Base-by-base conservation (phyloP, 1,139 yeast species). In the Kodamaea arcana region DNA sequence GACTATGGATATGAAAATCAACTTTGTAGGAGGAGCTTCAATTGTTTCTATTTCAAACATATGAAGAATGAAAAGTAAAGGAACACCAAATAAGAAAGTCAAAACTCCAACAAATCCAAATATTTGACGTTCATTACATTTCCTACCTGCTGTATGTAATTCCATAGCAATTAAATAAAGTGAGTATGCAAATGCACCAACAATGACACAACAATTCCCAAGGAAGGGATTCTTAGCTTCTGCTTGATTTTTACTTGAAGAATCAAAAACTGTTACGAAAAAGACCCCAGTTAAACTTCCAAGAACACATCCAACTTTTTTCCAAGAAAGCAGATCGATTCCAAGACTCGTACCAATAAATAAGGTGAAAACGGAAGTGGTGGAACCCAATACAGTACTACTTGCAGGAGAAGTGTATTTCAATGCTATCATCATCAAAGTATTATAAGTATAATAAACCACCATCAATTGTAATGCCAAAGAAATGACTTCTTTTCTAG, bases 351-450 rank as follows among this genome's bases (percentile, higher is more conserved):
- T 58, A 0, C 80, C 77, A 15, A 73, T 54, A 9, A 73, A 45
- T 24, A 75, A 55, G 0, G 80, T 71, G 48, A 74, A 75, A 3
- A 73, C 62, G 4, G 80, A 70, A 1, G 79, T 67, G 0, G 78
- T 65, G 6, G 79, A 67, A 3, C 78, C 65, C 21, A 75, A 50
- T 3, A 75, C 72, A 0, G 79, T 72, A 46, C 67, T 75, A 44
- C 72, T 73, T 16, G 79, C 70, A 0, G 80, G 78, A 4, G 76
- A 65, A 0, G 81, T 75, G 44, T 60, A 75, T 43, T 62, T 61
- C 33, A 75, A 56, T 7, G 75, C 58, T 9, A 56, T 37, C 54
- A 74, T 61, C 4, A 60, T 69, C 32, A 61, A 55, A 3, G 62
- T 43, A 37, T 72, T 72, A 48, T 66, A 71, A 4, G 52, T 29